Percentiles rank a stretch among this genome's conserved stretches.
phyloP scores from a whole-genome alignment of 371 early-diverging fungal species.

The Apophysomyces ossiformis region DNA sequence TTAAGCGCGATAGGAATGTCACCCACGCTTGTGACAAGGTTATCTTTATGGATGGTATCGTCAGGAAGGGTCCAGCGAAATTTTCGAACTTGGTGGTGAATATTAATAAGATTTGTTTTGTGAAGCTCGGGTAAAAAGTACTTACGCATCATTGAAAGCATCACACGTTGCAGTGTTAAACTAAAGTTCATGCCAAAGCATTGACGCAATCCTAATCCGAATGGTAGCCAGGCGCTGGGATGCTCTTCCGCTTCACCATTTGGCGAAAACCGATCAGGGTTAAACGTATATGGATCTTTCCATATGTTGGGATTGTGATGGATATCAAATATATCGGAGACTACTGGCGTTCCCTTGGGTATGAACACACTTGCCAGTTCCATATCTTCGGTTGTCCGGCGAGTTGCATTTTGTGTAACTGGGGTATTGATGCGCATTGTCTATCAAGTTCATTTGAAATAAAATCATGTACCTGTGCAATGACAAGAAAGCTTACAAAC shows the following conservation, averaged over 20 bases:
- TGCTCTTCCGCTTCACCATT: conserved; percentile 34
- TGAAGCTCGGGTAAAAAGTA: not conserved
- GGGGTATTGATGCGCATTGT: conserved; percentile 20
- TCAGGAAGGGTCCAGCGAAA: conserved; percentile 32
- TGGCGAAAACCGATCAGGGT: conserved; percentile 56
- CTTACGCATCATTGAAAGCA: conserved; percentile 55
- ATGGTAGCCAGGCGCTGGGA: conserved; percentile 53
- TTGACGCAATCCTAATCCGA: conserved; percentile 55
- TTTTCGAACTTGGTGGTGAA: conserved; percentile 29
- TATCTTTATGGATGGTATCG: conserved; percentile 31
- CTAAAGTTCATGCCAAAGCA: conserved; percentile 67
- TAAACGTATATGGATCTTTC: conserved; percentile 43
- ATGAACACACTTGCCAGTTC: conserved; percentile 12
- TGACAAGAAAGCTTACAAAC: conserved; percentile 10
- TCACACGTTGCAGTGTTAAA: conserved; percentile 56
- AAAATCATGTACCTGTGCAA: conserved; percentile 14
- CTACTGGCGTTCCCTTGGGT: conserved; percentile 20
- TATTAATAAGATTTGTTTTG: too few relatives aligned
- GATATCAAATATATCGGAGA: conserved; percentile 22
- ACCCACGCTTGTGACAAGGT: conserved; percentile 11
- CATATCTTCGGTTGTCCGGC: conserved; percentile 13
- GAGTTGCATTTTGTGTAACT: conserved; percentile 18
- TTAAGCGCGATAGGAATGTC: conserved; percentile 4
- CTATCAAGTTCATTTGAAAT: conserved; percentile 11
- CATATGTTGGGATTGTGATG: conserved; percentile 44